Base-by-base conservation (phyloP, 768 basidiomycete species). In the Collybia sp. region DNA sequence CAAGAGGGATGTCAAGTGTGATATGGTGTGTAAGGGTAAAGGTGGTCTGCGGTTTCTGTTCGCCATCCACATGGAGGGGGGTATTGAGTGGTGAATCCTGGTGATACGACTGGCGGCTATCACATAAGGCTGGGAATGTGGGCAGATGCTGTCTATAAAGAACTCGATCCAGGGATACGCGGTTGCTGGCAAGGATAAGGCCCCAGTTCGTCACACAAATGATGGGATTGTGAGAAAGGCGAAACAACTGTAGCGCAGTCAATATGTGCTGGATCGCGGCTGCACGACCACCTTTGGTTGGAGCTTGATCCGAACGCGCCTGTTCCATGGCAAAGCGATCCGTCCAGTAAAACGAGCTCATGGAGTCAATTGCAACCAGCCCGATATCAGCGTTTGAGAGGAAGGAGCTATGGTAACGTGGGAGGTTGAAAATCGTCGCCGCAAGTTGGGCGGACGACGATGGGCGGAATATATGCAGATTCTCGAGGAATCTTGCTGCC, bases 281-380 rank as follows among this genome's bases (percentile, higher is more conserved):
- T 48, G 44, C 45, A 43, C 40, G 50, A 10, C 42, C 41, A 19
- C 46, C 44, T 46, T 43, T 46, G 48, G 48, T 45, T 33, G 45
- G 46, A 38, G 16, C 46, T 31, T 47, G 44, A 33, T 52, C 46
- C 13, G 54, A 50, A 32, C 66, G 73, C 43, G 69, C 50, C 52
- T 80, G 79, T 61, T 90, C 88, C 25, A 66, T 64, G 33, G 69
- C 67, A 57, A 81, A 83, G 35, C 84, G 79, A 59, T 93, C 89
- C 2, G 73, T 50, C 90, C 91, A 93, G 62, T 88, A 79, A 57
- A 84, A 88, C 0, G 86, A 60, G 58, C 83, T 83, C 47, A 89
- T 62, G 12, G 88, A 89, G 63, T 93, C 90, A 39, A 93, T 68
- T 9, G 78, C 79, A 32, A 93, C 62, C 44, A 89, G 54, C 5